A percentile compares a stretch with the other conserved stretches of the same genome.
These are phyloP conservation scores for Fusarium decemcellulare DNA, from an alignment of 2,329 filamentous ascomycete genomes.

Conservation along the genomic window DNA sequence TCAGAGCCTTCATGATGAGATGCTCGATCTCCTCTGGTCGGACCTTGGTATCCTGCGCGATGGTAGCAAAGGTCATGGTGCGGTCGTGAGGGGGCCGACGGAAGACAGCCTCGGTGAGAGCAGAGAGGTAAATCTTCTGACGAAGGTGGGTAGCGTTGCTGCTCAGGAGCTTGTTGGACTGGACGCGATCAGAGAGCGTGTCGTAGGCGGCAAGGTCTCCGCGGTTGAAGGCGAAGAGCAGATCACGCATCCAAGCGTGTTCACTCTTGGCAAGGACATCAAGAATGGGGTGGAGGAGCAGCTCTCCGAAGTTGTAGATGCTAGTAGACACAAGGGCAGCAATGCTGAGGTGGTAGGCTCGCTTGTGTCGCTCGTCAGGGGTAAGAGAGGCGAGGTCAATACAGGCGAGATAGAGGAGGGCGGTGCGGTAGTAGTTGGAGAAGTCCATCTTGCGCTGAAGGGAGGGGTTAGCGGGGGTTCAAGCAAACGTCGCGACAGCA, in stretches of 20 bases:
- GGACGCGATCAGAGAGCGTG: slow-evolving; percentile 83
- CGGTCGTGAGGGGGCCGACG: slow-evolving; percentile 95
- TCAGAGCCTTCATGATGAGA: slow-evolving; percentile 98
- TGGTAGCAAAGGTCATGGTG: slow-evolving; percentile 91
- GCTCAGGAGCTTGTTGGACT: slow-evolving; percentile 83
- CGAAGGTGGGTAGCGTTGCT: slow-evolving; percentile 88
- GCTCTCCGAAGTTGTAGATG: slow-evolving; percentile 99
- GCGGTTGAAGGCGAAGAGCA: slow-evolving; percentile 98
- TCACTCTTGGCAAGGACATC: slow-evolving; percentile 81
- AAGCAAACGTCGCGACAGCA: background rate
- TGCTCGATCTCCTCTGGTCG: slow-evolving; percentile 94
- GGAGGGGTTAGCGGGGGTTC: slow-evolving; percentile 53
- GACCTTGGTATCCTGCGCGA: slow-evolving; percentile 93
- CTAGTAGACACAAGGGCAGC: slow-evolving; percentile 93
- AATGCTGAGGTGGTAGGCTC: slow-evolving; percentile 93
- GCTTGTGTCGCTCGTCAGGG: slow-evolving; percentile 80
- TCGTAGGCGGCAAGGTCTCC: slow-evolving; percentile 93
- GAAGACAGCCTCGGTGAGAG: slow-evolving; percentile 96
- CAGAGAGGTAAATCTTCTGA: slow-evolving; percentile 98
- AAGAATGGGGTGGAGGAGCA: slow-evolving; percentile 97
- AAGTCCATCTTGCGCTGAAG: slow-evolving; percentile 84
- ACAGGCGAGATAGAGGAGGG: slow-evolving; percentile 96
- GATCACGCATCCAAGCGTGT: slow-evolving; percentile 88
- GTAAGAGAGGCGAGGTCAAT: slow-evolving; percentile 85
- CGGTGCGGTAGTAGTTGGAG: slow-evolving; percentile 96